Evolutionary conservation across 768 basidiomycete species (phyloP).

Genomic region (Russula dissimulans): DNA sequence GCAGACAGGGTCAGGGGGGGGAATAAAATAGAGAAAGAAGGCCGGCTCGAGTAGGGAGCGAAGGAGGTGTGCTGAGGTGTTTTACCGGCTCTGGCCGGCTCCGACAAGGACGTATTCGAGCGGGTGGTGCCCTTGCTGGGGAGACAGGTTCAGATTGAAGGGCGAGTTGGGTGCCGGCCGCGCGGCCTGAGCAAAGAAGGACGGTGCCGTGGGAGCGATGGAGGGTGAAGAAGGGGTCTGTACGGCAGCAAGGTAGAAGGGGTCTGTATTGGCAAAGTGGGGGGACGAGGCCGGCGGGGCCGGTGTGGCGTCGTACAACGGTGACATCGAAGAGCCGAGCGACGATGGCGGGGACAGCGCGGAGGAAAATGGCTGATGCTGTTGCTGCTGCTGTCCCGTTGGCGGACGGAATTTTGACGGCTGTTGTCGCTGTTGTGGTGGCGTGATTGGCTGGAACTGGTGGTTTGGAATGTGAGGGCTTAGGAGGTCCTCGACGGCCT

Average conservation of each 20-base stretch:
- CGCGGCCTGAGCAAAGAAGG: conserved; percentile 16
- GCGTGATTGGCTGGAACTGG: neutral
- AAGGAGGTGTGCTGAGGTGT: no score
- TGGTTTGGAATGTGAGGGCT: conserved; percentile 25
- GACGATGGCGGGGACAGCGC: conserved; percentile 5
- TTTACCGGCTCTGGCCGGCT: conserved; percentile 16
- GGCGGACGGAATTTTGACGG: conserved; percentile 11
- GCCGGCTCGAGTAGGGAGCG: neutral
- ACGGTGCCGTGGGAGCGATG: neutral
- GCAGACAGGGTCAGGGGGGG: no score
- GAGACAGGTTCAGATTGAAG: conserved; percentile 7
- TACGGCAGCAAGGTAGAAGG: conserved; percentile 40
- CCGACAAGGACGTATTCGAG: conserved; percentile 17
- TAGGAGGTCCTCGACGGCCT: conserved; percentile 39
- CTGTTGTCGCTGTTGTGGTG: conserved; percentile 8
- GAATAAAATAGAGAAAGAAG: neutral
- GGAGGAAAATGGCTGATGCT: conserved; percentile 22
- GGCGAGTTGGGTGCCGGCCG: conserved; percentile 16
- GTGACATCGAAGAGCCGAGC: neutral
- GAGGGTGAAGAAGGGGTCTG: conserved; percentile 21
- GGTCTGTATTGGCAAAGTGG: conserved; percentile 39
- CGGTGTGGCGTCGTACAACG: conserved; percentile 2
- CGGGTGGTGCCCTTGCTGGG: conserved; percentile 13
- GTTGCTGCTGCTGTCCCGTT: neutral
- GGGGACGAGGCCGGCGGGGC: conserved; percentile 21